Conservation (phyloP, 768 basidiomycete genomes). For the Xanthoconium stramineum region DNA sequence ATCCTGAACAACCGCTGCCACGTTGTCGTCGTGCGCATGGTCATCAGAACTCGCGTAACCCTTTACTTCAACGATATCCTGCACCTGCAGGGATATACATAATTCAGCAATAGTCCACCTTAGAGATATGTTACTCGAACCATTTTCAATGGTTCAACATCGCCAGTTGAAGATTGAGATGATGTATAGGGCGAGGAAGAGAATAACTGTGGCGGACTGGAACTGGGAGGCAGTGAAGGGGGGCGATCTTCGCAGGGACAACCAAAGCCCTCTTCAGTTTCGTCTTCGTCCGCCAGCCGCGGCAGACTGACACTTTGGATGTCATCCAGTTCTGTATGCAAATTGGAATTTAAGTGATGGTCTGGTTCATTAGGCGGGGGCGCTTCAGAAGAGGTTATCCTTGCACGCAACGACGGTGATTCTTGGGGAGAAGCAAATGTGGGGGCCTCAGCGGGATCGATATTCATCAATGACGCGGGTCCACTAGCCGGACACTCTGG, state of each 20-base stretch:
- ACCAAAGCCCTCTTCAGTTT: conserved; percentile 2
- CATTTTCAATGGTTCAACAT: conserved; percentile 8
- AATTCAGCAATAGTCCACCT: background rate
- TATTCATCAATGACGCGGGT: background rate
- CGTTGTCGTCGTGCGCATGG: background rate
- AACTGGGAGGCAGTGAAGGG: conserved; percentile 38
- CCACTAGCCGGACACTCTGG: background rate
- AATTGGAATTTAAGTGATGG: background rate
- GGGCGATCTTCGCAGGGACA: conserved; percentile 4
- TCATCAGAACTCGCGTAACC: background rate
- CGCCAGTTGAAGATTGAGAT: conserved; percentile 25
- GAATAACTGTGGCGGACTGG: conserved; percentile 45
- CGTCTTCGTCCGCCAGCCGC: background rate
- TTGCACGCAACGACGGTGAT: background rate
- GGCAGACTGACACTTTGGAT: background rate
- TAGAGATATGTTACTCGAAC: conserved; percentile 8
- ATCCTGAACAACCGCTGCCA: background rate
- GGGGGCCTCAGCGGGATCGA: background rate
- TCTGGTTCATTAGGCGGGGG: background rate
- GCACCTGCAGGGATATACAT: background rate
- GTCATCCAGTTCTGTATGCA: background rate
- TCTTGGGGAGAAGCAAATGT: background rate
- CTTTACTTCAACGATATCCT: background rate
- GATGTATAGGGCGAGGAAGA: conserved; percentile 40
- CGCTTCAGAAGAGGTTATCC: background rate